Conservation (phyloP, 768 basidiomycete species). For the Boletus reticulatus region DNA sequence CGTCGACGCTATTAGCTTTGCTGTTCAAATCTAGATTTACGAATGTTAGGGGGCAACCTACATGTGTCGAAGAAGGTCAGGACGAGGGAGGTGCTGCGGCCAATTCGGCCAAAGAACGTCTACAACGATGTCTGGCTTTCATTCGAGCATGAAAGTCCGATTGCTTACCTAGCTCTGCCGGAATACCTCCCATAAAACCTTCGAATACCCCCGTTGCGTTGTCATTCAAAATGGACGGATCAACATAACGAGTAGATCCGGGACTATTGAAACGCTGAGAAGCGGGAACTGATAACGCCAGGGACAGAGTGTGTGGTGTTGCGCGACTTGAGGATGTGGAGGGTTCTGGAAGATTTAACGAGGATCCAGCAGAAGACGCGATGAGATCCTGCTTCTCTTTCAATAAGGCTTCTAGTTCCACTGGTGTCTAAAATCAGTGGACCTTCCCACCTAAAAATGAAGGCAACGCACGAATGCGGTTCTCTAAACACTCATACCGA, state of each 20-base stretch:
- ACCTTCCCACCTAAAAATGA: neutral
- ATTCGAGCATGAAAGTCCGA: neutral
- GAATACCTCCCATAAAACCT: neutral
- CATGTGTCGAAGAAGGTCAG: slow-evolving; percentile 64
- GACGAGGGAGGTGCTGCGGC: slow-evolving; percentile 62
- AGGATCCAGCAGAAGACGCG: slow-evolving; percentile 1
- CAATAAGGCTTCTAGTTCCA: slow-evolving; percentile 66
- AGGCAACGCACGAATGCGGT: slow-evolving; percentile 56
- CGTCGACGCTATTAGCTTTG: slow-evolving; percentile 52
- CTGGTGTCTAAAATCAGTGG: slow-evolving; percentile 34
- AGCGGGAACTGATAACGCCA: neutral
- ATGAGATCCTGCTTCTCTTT: slow-evolving; percentile 47
- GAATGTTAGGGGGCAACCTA: slow-evolving; percentile 31
- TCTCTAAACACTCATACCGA: slow-evolving; percentile 62
- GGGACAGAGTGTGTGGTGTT: neutral
- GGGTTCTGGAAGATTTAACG: neutral
- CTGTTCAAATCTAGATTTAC: neutral
- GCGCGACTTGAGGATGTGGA: neutral
- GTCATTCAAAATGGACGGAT: neutral
- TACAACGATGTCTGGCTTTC: neutral
- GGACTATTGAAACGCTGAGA: neutral
- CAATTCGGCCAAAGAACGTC: slow-evolving; percentile 39
- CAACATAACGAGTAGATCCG: neutral
- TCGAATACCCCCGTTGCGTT: neutral
- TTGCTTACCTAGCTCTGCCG: slow-evolving; percentile 5